Evolutionary conservation across 768 basidiomycete species (phyloP), one percentile per base, ranked within the genome.

Genomic region (Termitomyces sp.): DNA sequence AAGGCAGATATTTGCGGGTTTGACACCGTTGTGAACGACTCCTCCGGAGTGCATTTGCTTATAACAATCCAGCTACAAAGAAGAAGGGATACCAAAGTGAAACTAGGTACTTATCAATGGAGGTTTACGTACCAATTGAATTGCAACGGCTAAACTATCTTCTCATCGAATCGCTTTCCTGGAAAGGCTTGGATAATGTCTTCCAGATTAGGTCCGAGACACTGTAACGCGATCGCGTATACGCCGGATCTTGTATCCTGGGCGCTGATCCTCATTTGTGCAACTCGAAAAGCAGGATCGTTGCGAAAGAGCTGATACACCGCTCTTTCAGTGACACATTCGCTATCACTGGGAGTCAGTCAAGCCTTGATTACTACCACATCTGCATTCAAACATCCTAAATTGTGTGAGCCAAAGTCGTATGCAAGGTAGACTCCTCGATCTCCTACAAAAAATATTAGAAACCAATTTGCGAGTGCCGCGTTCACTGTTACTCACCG

Each of bases 341-440:
- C 72, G 2, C 54, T 35, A 35, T 73, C 72, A 0, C 60, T 40
- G 1, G 47, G 21, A 5, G 49, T 23, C 0, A 58, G 56, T 71
- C 72, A 73, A 1, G 65, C 66, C 50, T 73, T 73, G 52, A 73
- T 46, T 9, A 73, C 56, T 9, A 71, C 69, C 42, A 59, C 55
- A 9, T 46, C 38, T 6, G 60, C 61, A 10, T 23, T 42, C 19
- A 47, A 48, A 54, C 71, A 73, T 7, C 72, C 71, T 5, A 34
- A 52, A 16, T 35, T 17, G 19, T 49, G n/a, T 4, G 54, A 59
- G 4, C 65, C 57, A 47, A 66, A 64, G 54, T 72, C 67, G 47
- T 69, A 65, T 17, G 70, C 72, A 11, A 68, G 49, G 53, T 68
- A 71, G 16, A 72, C 68, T 4, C 72, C 71, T 27, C 68, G 56